Evolutionary conservation across 2,329 filamentous ascomycete species (phyloP).

Genomic region (Phaeosphaeriaceae sp.): DNA sequence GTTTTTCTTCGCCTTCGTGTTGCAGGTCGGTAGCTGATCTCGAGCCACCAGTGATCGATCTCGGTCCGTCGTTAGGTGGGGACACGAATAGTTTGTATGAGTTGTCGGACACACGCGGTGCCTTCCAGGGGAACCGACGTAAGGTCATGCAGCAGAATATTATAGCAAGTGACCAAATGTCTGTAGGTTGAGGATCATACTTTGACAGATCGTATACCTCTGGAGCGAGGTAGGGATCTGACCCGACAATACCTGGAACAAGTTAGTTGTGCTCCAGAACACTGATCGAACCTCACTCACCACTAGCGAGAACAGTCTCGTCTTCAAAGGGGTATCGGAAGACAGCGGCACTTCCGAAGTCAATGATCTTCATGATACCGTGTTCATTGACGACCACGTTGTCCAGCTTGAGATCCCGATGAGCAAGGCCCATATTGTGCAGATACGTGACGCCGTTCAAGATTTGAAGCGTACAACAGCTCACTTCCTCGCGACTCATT

Average conservation of each 20-base stretch:
- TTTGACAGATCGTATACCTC: slow-evolving; percentile 94
- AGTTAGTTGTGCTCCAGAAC: slow-evolving; percentile 18
- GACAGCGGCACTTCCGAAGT: slow-evolving; percentile 96
- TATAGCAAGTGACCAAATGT: slow-evolving; percentile 98
- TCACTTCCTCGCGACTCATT: slow-evolving; percentile 90
- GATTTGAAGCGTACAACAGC: slow-evolving; percentile 92
- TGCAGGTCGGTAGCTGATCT: slow-evolving; percentile 46
- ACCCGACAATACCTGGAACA: slow-evolving; percentile 73
- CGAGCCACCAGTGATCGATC: slow-evolving; percentile 38
- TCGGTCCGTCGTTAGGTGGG: slow-evolving; percentile 67
- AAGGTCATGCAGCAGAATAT: slow-evolving; percentile 99
- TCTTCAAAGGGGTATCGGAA: slow-evolving; percentile 98
- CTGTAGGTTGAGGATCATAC: slow-evolving; percentile 91
- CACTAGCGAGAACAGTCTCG: slow-evolving; percentile 79
- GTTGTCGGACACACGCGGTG: slow-evolving; percentile 88
- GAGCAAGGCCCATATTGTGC: slow-evolving; percentile 92
- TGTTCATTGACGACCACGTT: slow-evolving; percentile 97
- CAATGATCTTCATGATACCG: slow-evolving; percentile 99
- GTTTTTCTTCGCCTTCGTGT: slow-evolving; percentile 39
- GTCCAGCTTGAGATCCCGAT: slow-evolving; percentile 94
- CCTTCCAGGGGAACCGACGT: slow-evolving; percentile 95
- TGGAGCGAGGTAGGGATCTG: slow-evolving; percentile 94
- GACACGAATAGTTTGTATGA: slow-evolving; percentile 93
- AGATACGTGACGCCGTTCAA: slow-evolving; percentile 92
- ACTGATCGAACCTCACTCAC: slow-evolving; percentile 58